Evolutionary conservation across 2,329 filamentous ascomycete genomes (phyloP).

Genomic region (Xylaria sp.): DNA sequence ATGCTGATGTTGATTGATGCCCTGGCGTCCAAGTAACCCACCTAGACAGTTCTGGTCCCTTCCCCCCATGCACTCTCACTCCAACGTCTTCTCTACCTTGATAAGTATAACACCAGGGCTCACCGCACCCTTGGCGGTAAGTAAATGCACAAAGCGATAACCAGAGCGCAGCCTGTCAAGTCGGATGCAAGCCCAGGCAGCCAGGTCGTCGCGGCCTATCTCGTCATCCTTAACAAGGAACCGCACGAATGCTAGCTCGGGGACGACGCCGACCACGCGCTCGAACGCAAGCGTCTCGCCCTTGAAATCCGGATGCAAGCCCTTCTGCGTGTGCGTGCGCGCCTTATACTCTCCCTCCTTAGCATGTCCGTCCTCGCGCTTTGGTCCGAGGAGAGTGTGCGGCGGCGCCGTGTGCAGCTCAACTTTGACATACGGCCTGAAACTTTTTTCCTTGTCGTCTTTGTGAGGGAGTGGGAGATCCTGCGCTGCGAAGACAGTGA

Average conservation of each 20-base stretch:
- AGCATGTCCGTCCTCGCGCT: constrained; percentile 61
- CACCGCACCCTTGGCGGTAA: constrained; percentile 73
- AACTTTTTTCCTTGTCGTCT: constrained; percentile 63
- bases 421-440: constrained; percentile 84
- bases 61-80: constrained; percentile 21
- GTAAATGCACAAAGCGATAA: constrained; percentile 80
- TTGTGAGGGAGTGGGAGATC: constrained; percentile 72
- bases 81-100: constrained; percentile 69
- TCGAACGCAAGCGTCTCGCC: constrained; percentile 69
- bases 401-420: constrained; percentile 80
- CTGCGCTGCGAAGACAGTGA: constrained; percentile 82
- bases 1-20: background rate
- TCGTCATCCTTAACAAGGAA: constrained; percentile 92
- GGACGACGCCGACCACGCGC: constrained; percentile 66
- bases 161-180: constrained; percentile 83
- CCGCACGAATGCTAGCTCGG: constrained; percentile 77
- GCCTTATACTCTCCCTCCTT: constrained; percentile 69
- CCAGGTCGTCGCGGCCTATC: constrained; percentile 79
- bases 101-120: constrained; percentile 79
- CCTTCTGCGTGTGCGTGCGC: constrained; percentile 67
- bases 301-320: constrained; percentile 71
- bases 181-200: constrained; percentile 89
- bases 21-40: background rate
- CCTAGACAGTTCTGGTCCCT: background rate
- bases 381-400: constrained; percentile 38